Evolutionary conservation across 2,329 filamentous ascomycete species (phyloP), one percentile per base, ranked within the genome.

Genomic region (Colletotrichum camelliae): DNA sequence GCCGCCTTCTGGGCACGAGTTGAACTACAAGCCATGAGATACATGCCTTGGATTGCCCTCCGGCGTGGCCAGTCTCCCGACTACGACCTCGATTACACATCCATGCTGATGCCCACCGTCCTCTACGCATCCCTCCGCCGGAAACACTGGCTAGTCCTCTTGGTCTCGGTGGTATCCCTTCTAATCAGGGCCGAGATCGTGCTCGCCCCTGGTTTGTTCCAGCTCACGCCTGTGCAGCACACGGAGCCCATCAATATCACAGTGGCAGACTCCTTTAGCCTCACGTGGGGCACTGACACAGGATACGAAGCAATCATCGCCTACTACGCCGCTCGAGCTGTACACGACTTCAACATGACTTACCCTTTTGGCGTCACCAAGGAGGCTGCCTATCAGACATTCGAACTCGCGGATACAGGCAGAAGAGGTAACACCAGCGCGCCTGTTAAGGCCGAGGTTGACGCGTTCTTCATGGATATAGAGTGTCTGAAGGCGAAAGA

Each of bases 31-130:
- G 52, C 61, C 18, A 52, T 66, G 58, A 48, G 67, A 24, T 72
- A 74, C 37, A 71, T 74, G 72, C 72, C 72, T 15, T 74, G 72
- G 72, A 60, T 74, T 15, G 67, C 21, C 13, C 35, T 67, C 29
- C 33, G 61, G 9, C 31, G 67, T 10, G 57, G 35, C 7, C 37
- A 29, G 2, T 6, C 68, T 24, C n/a, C 18, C 27, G 37, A 39
- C 55, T 21, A 52, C 61, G 68, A 71, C 37, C 60, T 74, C 27
- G 72, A 74, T 13, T 71, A 72, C 61, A 66, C 52, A 5, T 48
- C 67, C 7, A 74, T 74, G 67, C 52, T 74, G 6, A 66, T 67
- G 72, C 72, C 72, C 13, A 37, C 29, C 15, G 61, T 74, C 5
- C 33, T 74, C 29, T 66, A 57, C 29, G 48, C 60, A 18, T 67